phyloP scores from a whole-genome alignment of 208 protist species.

The Acanthamoeba divionensis region DNA sequence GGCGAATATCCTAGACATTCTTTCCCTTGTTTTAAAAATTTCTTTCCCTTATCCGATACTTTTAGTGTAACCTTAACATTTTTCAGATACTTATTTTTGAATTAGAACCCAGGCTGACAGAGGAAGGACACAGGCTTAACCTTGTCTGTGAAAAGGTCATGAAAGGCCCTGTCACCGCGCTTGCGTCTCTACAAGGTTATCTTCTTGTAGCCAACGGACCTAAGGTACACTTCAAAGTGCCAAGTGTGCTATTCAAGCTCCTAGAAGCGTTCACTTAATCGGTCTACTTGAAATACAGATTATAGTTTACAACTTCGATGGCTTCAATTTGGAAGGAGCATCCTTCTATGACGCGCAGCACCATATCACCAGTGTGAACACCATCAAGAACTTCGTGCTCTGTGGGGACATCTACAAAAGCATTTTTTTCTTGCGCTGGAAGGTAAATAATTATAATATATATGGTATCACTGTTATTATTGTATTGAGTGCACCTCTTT shows the following conservation, averaged over 20 bases:
- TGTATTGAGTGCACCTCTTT: not conserved
- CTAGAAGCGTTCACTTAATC: not conserved
- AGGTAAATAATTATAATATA: not conserved
- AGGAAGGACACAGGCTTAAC: not conserved
- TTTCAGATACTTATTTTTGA: slow-evolving; percentile 8
- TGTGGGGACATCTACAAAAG: slow-evolving; percentile 52
- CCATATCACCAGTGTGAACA: not conserved
- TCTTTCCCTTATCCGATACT: not conserved
- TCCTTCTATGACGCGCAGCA: slow-evolving; percentile 48
- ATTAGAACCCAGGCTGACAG: not conserved
- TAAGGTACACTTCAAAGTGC: not conserved
- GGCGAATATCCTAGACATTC: slow-evolving; percentile 46
- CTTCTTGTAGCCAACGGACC: slow-evolving; percentile 12
- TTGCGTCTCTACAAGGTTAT: slow-evolving; percentile 18
- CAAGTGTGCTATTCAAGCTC: too few relatives aligned
- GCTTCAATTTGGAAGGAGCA: not conserved
- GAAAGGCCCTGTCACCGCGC: slow-evolving; percentile 11
- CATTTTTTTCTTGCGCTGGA: slow-evolving; percentile 34
- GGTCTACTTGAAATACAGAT: not conserved
- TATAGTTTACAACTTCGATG: slow-evolving; percentile 38
- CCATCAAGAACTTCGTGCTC: slow-evolving; percentile 50
- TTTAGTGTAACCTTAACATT: not conserved
- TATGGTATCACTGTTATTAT: not conserved
- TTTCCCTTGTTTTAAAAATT: not conserved
- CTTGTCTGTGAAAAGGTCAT: not conserved